Conservation (phyloP, 495 filamentous ascomycete genomes). For the Lepraria neglecta region DNA sequence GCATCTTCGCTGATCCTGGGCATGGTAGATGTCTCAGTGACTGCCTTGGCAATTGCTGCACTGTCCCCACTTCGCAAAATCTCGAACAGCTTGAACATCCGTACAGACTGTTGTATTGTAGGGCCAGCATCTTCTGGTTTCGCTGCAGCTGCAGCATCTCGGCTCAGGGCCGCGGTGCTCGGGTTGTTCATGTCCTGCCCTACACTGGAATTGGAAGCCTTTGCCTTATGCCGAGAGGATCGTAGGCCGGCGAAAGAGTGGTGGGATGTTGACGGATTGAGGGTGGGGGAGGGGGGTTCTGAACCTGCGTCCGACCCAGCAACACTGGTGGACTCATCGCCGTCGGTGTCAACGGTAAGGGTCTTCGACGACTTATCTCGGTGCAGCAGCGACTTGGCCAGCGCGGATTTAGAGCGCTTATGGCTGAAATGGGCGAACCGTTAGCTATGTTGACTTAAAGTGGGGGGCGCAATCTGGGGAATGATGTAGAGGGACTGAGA, state of each 20-base stretch:
- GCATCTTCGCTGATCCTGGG: slow-evolving; percentile 41
- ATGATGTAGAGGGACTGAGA: background rate
- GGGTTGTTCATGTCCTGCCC: slow-evolving; percentile 29
- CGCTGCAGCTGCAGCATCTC: slow-evolving; percentile 34
- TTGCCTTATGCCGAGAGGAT: slow-evolving; percentile 25
- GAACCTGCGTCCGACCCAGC: slow-evolving; percentile 27
- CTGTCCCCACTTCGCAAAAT: slow-evolving; percentile 85
- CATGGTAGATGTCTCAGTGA: slow-evolving; percentile 54
- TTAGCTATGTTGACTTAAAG: slow-evolving; percentile 7
- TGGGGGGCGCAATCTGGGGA: background rate
- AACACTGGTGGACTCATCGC: slow-evolving; percentile 18
- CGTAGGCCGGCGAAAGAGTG: slow-evolving; percentile 21
- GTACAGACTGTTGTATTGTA: slow-evolving; percentile 88
- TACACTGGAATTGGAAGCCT: slow-evolving; percentile 13
- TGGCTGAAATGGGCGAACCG: slow-evolving; percentile 33
- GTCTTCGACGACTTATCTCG: slow-evolving; percentile 45
- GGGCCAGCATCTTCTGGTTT: slow-evolving; percentile 35
- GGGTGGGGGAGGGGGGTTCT: slow-evolving; percentile 32
- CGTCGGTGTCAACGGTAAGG: slow-evolving; percentile 32
- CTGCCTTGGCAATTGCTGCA: slow-evolving; percentile 78
- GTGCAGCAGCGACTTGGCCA: slow-evolving; percentile 48
- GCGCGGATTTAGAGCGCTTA: slow-evolving; percentile 48
- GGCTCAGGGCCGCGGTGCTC: slow-evolving; percentile 33
- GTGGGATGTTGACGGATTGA: slow-evolving; percentile 29
- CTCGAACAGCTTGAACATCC: slow-evolving; percentile 90